phyloP scores from a whole-genome alignment of 2,329 filamentous ascomycete species.

The Phyllosticta capitalensis region DNA sequence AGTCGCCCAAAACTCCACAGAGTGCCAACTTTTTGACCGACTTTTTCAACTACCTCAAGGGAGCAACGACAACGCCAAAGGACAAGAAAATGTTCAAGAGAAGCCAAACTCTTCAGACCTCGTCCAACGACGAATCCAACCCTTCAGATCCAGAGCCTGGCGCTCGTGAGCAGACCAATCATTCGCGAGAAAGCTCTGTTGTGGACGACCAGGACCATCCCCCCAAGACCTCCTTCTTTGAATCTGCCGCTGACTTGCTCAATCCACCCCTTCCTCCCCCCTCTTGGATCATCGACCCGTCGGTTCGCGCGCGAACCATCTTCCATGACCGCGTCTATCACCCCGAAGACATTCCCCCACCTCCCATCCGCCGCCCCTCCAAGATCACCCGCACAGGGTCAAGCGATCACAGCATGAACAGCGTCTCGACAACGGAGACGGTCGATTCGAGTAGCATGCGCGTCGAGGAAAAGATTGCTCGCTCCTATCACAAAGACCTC shows the following conservation, averaged over 20 bases:
- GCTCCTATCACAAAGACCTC: constrained; percentile 84
- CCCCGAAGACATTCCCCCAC: constrained; percentile 81
- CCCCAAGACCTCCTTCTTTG: constrained; percentile 85
- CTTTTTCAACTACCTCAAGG: constrained; percentile 29
- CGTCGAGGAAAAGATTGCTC: constrained; percentile 94
- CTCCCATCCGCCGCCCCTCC: constrained; percentile 43
- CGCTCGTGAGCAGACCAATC: neutral
- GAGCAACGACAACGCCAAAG: constrained; percentile 55
- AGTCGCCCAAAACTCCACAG: neutral
- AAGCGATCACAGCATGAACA: constrained; percentile 23
- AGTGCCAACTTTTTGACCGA: constrained; percentile 5
- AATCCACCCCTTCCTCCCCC: constrained; percentile 77
- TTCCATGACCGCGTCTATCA: constrained; percentile 97
- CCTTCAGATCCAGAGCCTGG: neutral
- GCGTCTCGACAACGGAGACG: constrained; percentile 9
- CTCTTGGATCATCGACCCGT: constrained; percentile 76
- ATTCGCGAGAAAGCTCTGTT: constrained; percentile 28
- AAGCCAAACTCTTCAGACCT: constrained; percentile 60
- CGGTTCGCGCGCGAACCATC: constrained; percentile 74
- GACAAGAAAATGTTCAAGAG: constrained; percentile 51
- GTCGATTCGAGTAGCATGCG: constrained; percentile 51
- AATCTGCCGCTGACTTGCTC: constrained; percentile 85
- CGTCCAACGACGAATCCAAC: constrained; percentile 21
- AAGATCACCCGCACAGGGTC: constrained; percentile 28
- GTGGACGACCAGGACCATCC: constrained; percentile 52